Conservation (phyloP, 176 grass and related monocot species). For the Dactylis glomerata region DNA sequence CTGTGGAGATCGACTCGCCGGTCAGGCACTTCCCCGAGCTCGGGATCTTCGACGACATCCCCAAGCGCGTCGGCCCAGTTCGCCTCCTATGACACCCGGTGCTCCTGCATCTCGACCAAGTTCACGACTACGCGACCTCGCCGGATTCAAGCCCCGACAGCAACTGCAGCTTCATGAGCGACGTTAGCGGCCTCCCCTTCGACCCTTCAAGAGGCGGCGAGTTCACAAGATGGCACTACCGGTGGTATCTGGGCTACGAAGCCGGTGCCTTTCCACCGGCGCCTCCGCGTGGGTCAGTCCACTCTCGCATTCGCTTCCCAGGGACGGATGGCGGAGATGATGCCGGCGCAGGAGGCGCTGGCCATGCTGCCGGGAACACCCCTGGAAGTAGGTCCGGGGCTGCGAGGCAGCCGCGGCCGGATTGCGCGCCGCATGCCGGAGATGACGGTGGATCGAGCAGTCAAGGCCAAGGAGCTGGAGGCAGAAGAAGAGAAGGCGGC, state of each 20-base stretch:
- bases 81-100: not conserved
- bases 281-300: not conserved
- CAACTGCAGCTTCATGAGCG: not conserved
- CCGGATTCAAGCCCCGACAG: not conserved
- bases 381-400: no score
- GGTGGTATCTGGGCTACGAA: not conserved
- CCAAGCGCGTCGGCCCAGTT: not conserved
- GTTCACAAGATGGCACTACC: not conserved
- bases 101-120: not conserved
- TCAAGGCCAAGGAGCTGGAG: no score
- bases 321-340: no score
- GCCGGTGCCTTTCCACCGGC: not conserved
- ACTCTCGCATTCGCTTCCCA: not conserved
- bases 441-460: no score
- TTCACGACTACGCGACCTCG: not conserved
- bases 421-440: no score
- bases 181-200: not conserved
- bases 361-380: no score
- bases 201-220: not conserved
- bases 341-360: no score
- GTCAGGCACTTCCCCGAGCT: not conserved
- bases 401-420: no score
- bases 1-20: not conserved
- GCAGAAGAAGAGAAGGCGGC: no score
- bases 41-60: not conserved